Evolutionary conservation across 1,284 basidiomycete genomes (phyloP).

Genomic region (Cryptococcus amylolentus): DNA sequence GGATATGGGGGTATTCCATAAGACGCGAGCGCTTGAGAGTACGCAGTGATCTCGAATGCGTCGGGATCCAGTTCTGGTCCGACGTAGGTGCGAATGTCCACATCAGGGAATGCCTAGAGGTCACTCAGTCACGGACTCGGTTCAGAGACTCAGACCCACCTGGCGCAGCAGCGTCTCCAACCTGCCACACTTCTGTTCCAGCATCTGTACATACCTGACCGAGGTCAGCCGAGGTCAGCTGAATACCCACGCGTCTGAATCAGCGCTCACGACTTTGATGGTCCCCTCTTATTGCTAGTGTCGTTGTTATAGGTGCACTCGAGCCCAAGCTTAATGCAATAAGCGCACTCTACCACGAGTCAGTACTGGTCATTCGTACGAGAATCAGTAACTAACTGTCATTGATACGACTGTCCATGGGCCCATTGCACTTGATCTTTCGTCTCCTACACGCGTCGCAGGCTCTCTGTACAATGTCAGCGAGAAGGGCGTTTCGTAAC

Average conservation of each 20-base stretch:
- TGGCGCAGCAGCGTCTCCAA: slow-evolving; percentile 63
- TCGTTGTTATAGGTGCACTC: slow-evolving; percentile 70
- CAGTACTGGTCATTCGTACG: no score
- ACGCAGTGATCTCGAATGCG: slow-evolving; percentile 59
- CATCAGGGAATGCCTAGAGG: slow-evolving; percentile 62
- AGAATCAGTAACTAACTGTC: slow-evolving; percentile 25
- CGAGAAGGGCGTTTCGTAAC: no score
- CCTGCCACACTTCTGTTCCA: slow-evolving; percentile 67
- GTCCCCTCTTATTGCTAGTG: slow-evolving; percentile 73
- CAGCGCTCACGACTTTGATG: slow-evolving; percentile 68
- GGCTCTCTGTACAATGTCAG: no score
- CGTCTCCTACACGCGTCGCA: slow-evolving; percentile 16
- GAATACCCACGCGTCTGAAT: neutral
- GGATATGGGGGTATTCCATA: slow-evolving; percentile 41
- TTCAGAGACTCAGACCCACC: slow-evolving; percentile 47
- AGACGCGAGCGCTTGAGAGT: slow-evolving; percentile 31
- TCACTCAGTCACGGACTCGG: neutral
- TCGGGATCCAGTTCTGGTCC: slow-evolving; percentile 66
- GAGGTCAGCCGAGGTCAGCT: neutral
- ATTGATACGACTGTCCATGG: slow-evolving; percentile 38
- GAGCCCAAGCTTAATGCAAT: slow-evolving; percentile 67
- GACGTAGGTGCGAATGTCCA: slow-evolving; percentile 63
- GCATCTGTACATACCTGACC: slow-evolving; percentile 63
- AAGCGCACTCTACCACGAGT: slow-evolving; percentile 58
- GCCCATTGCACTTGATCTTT: slow-evolving; percentile 51